A percentile compares a stretch with the other conserved stretches of the same genome.
Conservation (phyloP, 805 yeast species). For the Millerago galiae region DNA sequence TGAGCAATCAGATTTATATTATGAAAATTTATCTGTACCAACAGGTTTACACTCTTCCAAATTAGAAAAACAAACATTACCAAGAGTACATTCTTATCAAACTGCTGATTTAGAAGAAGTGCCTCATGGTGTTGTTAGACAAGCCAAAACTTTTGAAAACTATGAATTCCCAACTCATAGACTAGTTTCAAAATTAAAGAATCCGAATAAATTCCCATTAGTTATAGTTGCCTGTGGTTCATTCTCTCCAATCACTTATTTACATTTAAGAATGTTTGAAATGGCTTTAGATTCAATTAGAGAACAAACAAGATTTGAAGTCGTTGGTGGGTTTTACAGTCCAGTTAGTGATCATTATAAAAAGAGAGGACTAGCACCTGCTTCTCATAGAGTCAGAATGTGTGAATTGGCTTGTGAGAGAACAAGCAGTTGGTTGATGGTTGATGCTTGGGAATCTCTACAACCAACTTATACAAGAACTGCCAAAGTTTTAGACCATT, state of each 20-base stretch:
- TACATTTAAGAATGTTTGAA: constrained; percentile 95
- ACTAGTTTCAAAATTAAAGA: constrained; percentile 59
- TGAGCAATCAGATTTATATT: constrained; percentile 2
- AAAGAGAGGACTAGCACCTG: constrained; percentile 86
- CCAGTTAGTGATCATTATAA: constrained; percentile 92
- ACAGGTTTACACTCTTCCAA: too few species aligned
- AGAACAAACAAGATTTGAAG: constrained; percentile 91
- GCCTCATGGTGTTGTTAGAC: constrained; percentile 89
- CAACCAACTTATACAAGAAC: constrained; percentile 91
- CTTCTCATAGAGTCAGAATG: constrained; percentile 92
- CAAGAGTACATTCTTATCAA: constrained; percentile 41
- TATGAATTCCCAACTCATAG: constrained; percentile 88
- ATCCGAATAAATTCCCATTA: constrained; percentile 76
- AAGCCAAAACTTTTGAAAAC: constrained; percentile 61
- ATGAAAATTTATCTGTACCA: too few species aligned
- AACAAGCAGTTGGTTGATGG: constrained; percentile 97
- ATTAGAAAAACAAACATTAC: constrained; percentile 9
- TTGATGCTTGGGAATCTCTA: constrained; percentile 97
- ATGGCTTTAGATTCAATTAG: constrained; percentile 94
- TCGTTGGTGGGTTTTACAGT: constrained; percentile 91
- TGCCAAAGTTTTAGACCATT: constrained; percentile 92
- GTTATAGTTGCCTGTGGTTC: constrained; percentile 98
- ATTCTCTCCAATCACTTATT: constrained; percentile 90
- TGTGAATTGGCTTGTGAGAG: constrained; percentile 97
- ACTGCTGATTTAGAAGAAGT: constrained; percentile 96